phyloP scores from a whole-genome alignment of 2,329 filamentous ascomycete species.

The Fusarium sp. region DNA sequence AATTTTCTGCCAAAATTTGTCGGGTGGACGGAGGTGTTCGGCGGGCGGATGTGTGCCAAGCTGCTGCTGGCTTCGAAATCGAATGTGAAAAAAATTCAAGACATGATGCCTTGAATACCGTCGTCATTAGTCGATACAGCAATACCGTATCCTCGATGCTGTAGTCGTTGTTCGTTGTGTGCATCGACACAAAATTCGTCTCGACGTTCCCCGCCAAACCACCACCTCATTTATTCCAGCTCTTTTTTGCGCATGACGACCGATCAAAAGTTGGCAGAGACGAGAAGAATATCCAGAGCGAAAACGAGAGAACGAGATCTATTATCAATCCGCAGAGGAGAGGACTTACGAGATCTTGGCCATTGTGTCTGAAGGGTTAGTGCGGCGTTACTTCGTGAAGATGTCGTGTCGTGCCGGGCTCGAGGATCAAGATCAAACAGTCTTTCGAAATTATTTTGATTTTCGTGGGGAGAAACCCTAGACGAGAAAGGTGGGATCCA shows the following conservation, averaged over 20 bases:
- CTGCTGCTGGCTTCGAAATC: neutral
- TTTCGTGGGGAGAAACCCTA: constrained; percentile 56
- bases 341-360: constrained; percentile 71
- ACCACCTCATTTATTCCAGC: constrained; percentile 12
- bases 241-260: constrained; percentile 28
- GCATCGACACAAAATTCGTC: constrained; percentile 25
- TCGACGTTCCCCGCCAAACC: constrained; percentile 30
- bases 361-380: constrained; percentile 66
- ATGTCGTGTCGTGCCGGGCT: constrained; percentile 51
- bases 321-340: constrained; percentile 4
- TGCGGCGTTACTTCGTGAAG: constrained; percentile 56
- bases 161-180: constrained; percentile 34
- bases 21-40: neutral
- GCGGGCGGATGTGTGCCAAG: neutral
- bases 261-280: constrained; percentile 33
- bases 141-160: constrained; percentile 3
- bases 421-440: constrained; percentile 51
- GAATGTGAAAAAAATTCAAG: constrained; percentile 18
- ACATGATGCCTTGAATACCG: constrained; percentile 1
- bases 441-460: constrained; percentile 34
- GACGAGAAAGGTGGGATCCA: constrained; percentile 38
- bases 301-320: constrained; percentile 6
- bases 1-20: constrained; percentile 35
- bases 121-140: constrained; percentile 4
- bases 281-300: constrained; percentile 8